Evolutionary conservation across 2,329 filamentous ascomycete species (phyloP), one percentile per base, ranked within the genome.

Genomic region (Graphilbum sp.): DNA sequence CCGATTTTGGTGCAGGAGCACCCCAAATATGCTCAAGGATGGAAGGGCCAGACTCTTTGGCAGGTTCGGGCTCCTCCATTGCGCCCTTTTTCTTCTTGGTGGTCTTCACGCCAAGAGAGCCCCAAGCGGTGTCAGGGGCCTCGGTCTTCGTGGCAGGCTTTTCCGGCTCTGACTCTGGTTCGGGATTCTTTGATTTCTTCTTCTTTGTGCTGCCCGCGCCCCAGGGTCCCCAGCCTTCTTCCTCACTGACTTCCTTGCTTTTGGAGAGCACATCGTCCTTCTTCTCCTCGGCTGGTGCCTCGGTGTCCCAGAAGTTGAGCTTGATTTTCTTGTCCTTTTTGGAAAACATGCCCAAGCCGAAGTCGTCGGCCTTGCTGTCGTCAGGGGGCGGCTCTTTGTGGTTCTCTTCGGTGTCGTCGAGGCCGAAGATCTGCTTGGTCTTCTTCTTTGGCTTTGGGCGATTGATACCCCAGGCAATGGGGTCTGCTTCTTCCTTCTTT

Each of bases 371-470:
- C 27, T 54, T 50, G 16, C 45, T 45, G 19, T 37, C 36, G 8
- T 40, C 38, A 2, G 44, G 15, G 41, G 38, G 31, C 39, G 46
- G 37, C 16, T 50, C 44, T 17, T 50, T 54, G 10, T 47, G 50
- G 35, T 58, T 57, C 20, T 60, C 60, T 32, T 52, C 52, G 20
- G 38, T 25, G 12, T 59, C 59, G 39, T 59, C 65, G 18, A 65
- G 48, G n/a, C 64, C 66, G 42, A 73, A 72, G 5, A 51, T 53
- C 1, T 57, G 52, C 36, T 60, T 63, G 24, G 49, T 57, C 52
- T 67, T 67, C 48, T 67, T 71, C 51, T 69, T 72, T n/a, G 66
- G 51, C 43, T 70, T 72, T 6, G 54, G 49, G 12, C 53, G 52
- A 39, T 63, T 57, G 42, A 59, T 46, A 46, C 57, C 57, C 71